Base-by-base conservation (phyloP, 805 yeast species). In the Myxozyma kluyveri region DNA sequence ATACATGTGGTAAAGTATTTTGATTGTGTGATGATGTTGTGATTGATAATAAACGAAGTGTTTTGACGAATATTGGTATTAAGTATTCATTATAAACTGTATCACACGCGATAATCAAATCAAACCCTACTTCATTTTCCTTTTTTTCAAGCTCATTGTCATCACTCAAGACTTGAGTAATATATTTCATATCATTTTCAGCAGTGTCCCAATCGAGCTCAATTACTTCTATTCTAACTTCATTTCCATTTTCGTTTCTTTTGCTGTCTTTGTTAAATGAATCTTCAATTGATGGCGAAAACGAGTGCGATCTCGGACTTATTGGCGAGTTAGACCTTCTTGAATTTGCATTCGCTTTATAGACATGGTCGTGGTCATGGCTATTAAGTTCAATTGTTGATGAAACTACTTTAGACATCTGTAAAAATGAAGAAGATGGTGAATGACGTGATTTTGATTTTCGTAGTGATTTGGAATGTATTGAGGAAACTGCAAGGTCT, bases 141-240 rank as follows among this genome's bases (percentile, higher is more conserved):
- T n/a, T n/a, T n/a, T n/a, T n/a, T n/a, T n/a, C n/a, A n/a, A n/a
- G n/a, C n/a, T n/a, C n/a, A 6, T 7, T 24, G 19, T 39, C 36
- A 17, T 19, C 7, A 3, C 33, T 24, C 14, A 61, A 45, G 3
- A 23, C 43, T 7, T 60, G 50, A 12, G 40, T 42, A 9, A 71
- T 48, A 14, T 61, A 65, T 19, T 51, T 50, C 24, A 63, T 19
- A 0, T 78, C 80, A 14, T 57, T 57, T 0, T 70, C 74, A 0
- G 73, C 61, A 7, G 69, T 57, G 55, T 82, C 88, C 88, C 88
- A 84, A 61, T 83, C 88, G 52, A 72, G 75, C 52, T 76, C 83
- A 10, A 75, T 63, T 3, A 75, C 77, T 31, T 79, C 81, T 14
- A 54, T 27, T 29, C 47, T 46, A 3, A 49, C 38, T 18, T 22